A percentile compares a stretch with the other conserved stretches of the same genome.
Evolutionary conservation across 352 stramenopile genomes (phyloP).

Genomic region (Globisporangium radiosum): DNA sequence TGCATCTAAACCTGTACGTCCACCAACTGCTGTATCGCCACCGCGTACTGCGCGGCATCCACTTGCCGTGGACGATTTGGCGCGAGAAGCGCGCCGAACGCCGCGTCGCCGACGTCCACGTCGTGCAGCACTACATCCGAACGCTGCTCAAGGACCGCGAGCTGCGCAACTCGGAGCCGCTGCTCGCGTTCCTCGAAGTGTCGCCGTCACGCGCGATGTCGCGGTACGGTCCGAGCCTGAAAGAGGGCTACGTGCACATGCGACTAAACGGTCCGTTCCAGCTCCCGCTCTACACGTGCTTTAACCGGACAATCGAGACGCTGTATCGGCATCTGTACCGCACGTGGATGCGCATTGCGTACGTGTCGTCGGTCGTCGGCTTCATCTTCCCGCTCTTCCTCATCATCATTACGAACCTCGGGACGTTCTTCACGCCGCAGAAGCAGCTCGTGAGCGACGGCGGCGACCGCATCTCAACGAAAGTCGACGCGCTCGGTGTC

Average conservation of each 20-base stretch:
- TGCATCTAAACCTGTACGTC: constrained; percentile 57
- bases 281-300: constrained; percentile 78
- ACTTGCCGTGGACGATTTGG: constrained; percentile 74
- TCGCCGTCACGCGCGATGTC: constrained; percentile 71
- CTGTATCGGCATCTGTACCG: constrained; percentile 82
- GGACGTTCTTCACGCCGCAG: constrained; percentile 56
- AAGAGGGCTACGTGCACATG: constrained; percentile 87
- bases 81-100: constrained; percentile 75
- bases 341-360: constrained; percentile 82
- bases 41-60: constrained; percentile 34
- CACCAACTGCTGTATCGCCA: constrained; percentile 45
- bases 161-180: constrained; percentile 64
- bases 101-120: constrained; percentile 54
- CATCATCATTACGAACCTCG: constrained; percentile 64
- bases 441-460: constrained; percentile 45
- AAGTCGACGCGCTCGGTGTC: constrained; percentile 40
- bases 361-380: constrained; percentile 72
- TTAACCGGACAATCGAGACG: constrained; percentile 76
- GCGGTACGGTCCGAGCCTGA: constrained; percentile 68
- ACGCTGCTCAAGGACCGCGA: constrained; percentile 52
- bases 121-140: constrained; percentile 74
- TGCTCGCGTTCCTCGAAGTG: constrained; percentile 78
- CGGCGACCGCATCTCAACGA: constrained; percentile 36
- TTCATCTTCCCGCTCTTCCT: constrained; percentile 77
- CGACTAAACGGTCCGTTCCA: constrained; percentile 85